These are phyloP conservation scores for Auriscalpium vulgare DNA, from an alignment of 768 basidiomycete genomes.

Conservation along the genomic window DNA sequence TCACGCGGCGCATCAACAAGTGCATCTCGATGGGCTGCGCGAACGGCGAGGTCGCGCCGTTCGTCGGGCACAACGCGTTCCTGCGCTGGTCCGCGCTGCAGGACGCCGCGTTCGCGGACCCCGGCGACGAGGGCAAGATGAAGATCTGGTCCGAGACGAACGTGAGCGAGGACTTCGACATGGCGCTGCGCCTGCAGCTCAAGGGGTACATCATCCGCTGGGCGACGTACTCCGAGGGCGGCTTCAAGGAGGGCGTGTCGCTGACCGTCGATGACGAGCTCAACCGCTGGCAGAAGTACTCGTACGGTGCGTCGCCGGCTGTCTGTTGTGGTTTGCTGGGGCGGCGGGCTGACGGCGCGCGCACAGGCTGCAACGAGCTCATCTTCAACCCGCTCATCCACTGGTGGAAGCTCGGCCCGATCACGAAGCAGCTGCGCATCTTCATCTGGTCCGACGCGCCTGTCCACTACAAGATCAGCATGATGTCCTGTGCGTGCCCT, in stretches of 20 bases:
- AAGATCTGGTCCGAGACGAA: slow-evolving; percentile 74
- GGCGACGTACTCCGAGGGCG: slow-evolving; percentile 80
- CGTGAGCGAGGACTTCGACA: slow-evolving; percentile 80
- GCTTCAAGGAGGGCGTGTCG: slow-evolving; percentile 88
- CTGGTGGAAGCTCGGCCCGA: slow-evolving; percentile 76
- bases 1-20: slow-evolving; percentile 82
- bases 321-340: not conserved
- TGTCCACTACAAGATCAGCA: slow-evolving; percentile 76
- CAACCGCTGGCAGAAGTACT: slow-evolving; percentile 88
- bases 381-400: slow-evolving; percentile 77
- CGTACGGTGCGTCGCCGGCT: slow-evolving; percentile 44
- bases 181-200: slow-evolving; percentile 59
- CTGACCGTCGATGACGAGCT: slow-evolving; percentile 86
- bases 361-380: slow-evolving; percentile 60
- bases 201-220: slow-evolving; percentile 72
- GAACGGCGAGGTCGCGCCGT: slow-evolving; percentile 77
- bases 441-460: slow-evolving; percentile 76
- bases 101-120: slow-evolving; percentile 72
- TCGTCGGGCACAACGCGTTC: slow-evolving; percentile 86
- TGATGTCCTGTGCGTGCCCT: slow-evolving; percentile 56
- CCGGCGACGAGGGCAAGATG: slow-evolving; percentile 54
- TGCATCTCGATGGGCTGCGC: slow-evolving; percentile 74
- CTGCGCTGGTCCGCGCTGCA: slow-evolving; percentile 85
- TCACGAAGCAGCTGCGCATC: slow-evolving; percentile 69
- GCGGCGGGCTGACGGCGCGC: not conserved